Base-by-base conservation (phyloP, 1,139 yeast species). In the Yamadazyma diddensiae region DNA sequence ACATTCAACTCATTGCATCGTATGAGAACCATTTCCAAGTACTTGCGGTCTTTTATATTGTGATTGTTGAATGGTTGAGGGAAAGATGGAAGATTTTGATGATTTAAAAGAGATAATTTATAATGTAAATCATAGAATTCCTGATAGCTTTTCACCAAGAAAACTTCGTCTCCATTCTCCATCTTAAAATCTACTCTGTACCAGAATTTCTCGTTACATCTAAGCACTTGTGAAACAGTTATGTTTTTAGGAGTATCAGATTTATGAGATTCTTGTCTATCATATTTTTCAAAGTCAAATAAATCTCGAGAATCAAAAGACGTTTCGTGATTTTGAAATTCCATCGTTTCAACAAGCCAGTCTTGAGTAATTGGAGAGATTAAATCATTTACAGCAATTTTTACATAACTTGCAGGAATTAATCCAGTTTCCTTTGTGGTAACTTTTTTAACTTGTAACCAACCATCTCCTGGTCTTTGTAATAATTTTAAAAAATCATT, bases 61-160 rank as follows among this genome's bases (percentile, higher is more conserved):
- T 36, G 26, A 35, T 33, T 36, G 34, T 48, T 39, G 29, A 62
- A 51, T 8, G 72, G 73, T 26, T 60, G 65, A 0, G 73, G 73
- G 22, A 66, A 50, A 32, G 52, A 55, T 4, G 72, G 72, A 14
- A 67, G 44, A 6, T 37, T 35, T 8, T 42, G 37, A 16, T 26
- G 27, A 22, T 43, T 41, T 23, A 58, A 39, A 19, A 42, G 28
- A 3, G 38, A 28, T 28, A 57, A 45, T 6, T 43, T 33, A 13
- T 57, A 53, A 42, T 68, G 73, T 25, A 68, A 52, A 32, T 64
- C 57, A 43, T 67, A 68, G 36, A 68, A 68, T 37, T 67, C 71
- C 46, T 65, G 71, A 44, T 68, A 68, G 42, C 58, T 64, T 26
- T 70, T 57, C 31, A 68, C 57, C 13, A 65, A 39, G 34, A 53